Conservation (phyloP, 768 basidiomycete genomes). For the Suillus fuscotomentosus region DNA sequence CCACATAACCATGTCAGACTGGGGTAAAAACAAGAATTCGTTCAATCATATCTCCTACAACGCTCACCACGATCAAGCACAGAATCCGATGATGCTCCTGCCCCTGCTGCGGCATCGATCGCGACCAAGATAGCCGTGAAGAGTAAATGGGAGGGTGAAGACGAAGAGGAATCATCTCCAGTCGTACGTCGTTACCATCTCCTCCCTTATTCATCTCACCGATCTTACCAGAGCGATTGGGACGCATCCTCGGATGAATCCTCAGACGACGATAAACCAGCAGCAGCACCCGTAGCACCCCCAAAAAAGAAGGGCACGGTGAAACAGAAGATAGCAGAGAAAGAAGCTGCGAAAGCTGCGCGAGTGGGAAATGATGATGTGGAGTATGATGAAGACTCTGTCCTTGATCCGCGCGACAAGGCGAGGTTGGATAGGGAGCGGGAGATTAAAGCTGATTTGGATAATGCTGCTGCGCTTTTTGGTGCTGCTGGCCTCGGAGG, state of each 20-base stretch:
- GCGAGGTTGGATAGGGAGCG: conserved; percentile 73
- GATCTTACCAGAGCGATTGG: conserved; percentile 80
- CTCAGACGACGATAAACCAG: conserved; percentile 39
- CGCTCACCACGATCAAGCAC: conserved; percentile 23
- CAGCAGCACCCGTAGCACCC: conserved; percentile 53
- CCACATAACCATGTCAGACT: conserved; percentile 40
- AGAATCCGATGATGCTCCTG: conserved; percentile 40
- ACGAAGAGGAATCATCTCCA: conserved; percentile 78
- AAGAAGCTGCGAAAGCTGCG: conserved; percentile 73
- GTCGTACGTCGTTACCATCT: conserved; percentile 49
- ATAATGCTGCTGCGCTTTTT: conserved; percentile 78
- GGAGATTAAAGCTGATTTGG: conserved; percentile 86
- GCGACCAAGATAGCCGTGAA: conserved; percentile 33
- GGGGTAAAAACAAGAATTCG: conserved; percentile 35
- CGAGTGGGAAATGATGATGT: conserved; percentile 38
- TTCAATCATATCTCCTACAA: conserved; percentile 3
- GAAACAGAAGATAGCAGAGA: conserved; percentile 90
- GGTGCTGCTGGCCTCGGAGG: conserved; percentile 69
- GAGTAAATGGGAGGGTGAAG: conserved; percentile 88
- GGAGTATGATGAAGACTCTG: conserved; percentile 70
- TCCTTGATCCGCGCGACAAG: conserved; percentile 78
- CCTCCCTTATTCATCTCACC: background rate
- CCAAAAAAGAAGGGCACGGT: conserved; percentile 91
- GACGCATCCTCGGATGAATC: conserved; percentile 77
- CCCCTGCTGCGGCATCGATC: conserved; percentile 22